Evolutionary conservation across 2,329 filamentous ascomycete genomes (phyloP), one percentile per base, ranked within the genome.

Genomic region (Lasiodiplodia gonubiensis): DNA sequence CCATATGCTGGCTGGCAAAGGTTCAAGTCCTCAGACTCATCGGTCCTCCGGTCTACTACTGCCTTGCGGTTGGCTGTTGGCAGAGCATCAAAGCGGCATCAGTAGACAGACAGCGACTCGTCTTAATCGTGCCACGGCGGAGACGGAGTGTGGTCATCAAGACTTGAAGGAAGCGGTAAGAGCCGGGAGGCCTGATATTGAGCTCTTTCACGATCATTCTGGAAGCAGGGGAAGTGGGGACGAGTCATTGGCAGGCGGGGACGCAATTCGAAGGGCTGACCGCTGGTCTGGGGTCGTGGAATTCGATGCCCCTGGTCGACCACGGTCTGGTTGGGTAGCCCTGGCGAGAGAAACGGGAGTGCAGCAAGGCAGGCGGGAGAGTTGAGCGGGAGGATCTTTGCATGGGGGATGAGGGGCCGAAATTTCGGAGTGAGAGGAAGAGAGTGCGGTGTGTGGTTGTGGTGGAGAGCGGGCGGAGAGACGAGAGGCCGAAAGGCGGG

Each of bases 381-480:
- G n/a, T 7, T 46, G 46, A 37, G n/a, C 59, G 59, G 59, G 46
- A 23, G 23, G 59, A 63, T 63, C 59, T 46, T 23, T 35, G 46
- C 27, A 63, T 46, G 42, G 39, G n/a, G 16, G 57, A 11, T 4
- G 59, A 35, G 46, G 59, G 59, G 30, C 59, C 46, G 59, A 37
- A 51, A 51, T 63, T 39, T 63, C 27, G 46, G 59, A 39, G 23
- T 33, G 39, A 14, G 30, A n/a, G 23, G 30, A 18, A 21, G 53
- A 42, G 54, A 27, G 54, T 33, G 53, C 30, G 30, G 30, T 33
- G 53, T 55, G 53, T 55, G 51, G 51, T 30, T n/a, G 42, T 14
- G 27, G 57, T 61, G 57, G 57, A 60, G 55, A 60, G 55, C 55
- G 55, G 55, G 46, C 37, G 46, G 55, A 16, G 23, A 25, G 59